Base-by-base conservation (phyloP, 768 basidiomycete genomes). In the Auriscalpium microsporum region DNA sequence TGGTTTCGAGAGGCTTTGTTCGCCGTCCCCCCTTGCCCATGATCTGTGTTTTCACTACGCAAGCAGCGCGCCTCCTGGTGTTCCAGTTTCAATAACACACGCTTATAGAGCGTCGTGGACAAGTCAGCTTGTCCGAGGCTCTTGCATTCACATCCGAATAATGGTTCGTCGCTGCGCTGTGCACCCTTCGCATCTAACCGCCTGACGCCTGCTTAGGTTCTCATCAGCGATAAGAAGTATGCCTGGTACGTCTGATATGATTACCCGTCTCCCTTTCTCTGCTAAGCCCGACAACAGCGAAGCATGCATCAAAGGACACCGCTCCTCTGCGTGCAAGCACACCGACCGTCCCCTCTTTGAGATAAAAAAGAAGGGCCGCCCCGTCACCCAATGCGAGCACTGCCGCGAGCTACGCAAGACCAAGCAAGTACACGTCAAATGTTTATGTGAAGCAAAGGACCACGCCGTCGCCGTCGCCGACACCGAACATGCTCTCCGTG, bases 301-400 rank as follows among this genome's bases (percentile, higher is more conserved):
- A 74, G 86, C 90, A 11, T 96, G 94, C 70, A 94, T 94, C 67
- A 94, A 94, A 71, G 94, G 94, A 0, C 93, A 96, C 65, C 84
- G 94, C 52, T 94, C 93, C 11, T 92, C 91, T 3, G 82, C 82
- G 13, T 96, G 94, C 68, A 79, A 80, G 48, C 94, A 96, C 66
- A 83, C 83, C 34, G 89, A 92, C 62, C 77, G 94, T 17, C 91
- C 92, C 4, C 75, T 96, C n/a, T 93, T 90, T 59, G 90, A 94
- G 68, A 84, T 95, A 56, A 90, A 93, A 77, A 90, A 87, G 75
- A 94, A 95, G 67, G 94, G 94, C 2, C 79, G 94, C 8, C 94
- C 94, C 0, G 81, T 92, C 14, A 91, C 93, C 8, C 93, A 95
- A 67, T 96, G 94, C 71, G 77, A 81, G 53, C 83, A 82, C 62